phyloP scores from a whole-genome alignment of 2,329 filamentous ascomycete species.

The Ramularia endophylla region DNA sequence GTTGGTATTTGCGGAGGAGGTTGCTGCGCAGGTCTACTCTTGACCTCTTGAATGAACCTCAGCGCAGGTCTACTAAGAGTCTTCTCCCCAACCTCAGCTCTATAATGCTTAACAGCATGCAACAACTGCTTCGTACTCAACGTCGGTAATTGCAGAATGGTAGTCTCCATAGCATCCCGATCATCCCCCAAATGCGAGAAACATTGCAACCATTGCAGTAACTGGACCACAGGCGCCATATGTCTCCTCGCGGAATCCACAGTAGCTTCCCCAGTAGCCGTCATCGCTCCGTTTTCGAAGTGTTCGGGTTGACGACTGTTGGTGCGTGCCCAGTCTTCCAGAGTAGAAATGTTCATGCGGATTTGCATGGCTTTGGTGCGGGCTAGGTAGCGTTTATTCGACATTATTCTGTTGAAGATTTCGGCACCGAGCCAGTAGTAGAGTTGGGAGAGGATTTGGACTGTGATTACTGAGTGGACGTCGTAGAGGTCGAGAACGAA shows the following conservation, averaged over 20 bases:
- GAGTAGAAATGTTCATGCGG: conserved; percentile 91
- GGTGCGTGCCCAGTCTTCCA: conserved; percentile 91
- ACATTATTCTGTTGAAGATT: conserved; percentile 97
- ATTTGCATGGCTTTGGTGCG: conserved; percentile 99
- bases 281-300: conserved; percentile 87
- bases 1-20: conserved; percentile 8
- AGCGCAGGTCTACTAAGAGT: conserved; percentile 79
- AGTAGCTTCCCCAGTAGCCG: conserved; percentile 76
- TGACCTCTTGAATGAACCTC: conserved; percentile 75
- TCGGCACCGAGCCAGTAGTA: conserved; percentile 96
- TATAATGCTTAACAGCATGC: conserved; percentile 87
- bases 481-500: conserved; percentile 99
- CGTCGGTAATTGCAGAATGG: conserved; percentile 79
- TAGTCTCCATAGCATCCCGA: conserved; percentile 78
- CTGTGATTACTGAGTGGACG: conserved; percentile 91
- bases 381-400: conserved; percentile 86
- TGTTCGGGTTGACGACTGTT: conserved; percentile 96
- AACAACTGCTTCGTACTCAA: conserved; percentile 84
- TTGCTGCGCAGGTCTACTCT: conserved; percentile 50
- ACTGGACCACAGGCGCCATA: conserved; percentile 82
- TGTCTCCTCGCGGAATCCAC: conserved; percentile 79
- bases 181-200: conserved; percentile 93
- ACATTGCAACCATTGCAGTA: conserved; percentile 95
- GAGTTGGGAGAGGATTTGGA: conserved; percentile 86
- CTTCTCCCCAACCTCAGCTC: conserved; percentile 92